A percentile compares a stretch with the other conserved stretches of the same genome.
These are phyloP conservation scores for Cokeromyces recurvatus DNA, from an alignment of 371 early-diverging fungal species.

Conservation along the genomic window DNA sequence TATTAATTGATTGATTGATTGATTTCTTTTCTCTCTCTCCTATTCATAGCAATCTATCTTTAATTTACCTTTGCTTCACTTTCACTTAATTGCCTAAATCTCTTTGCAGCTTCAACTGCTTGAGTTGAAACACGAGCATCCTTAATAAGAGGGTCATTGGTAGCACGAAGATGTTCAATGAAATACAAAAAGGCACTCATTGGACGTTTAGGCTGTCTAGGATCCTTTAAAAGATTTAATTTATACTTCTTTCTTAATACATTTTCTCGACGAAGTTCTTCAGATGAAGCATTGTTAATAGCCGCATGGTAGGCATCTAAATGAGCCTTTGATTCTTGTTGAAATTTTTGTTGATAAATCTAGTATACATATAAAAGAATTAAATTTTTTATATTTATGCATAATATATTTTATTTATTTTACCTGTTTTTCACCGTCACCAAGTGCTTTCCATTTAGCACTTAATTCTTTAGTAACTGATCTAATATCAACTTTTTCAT, in stretches of 20 bases:
- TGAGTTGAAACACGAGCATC: neutral
- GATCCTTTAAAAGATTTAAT: constrained; percentile 50
- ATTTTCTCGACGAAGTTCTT: constrained; percentile 49
- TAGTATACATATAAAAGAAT: too few species aligned
- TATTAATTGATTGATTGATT: neutral
- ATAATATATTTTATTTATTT: too few species aligned
- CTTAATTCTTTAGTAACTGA: constrained; percentile 18
- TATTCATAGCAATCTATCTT: too few species aligned
- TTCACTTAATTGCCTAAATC: constrained; percentile 2
- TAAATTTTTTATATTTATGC: neutral
- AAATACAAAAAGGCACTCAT: constrained; percentile 40
- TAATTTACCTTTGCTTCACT: constrained; percentile 1
- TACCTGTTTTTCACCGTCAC: constrained; percentile 36
- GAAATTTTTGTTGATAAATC: constrained; percentile 30
- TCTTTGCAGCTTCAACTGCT: constrained; percentile 1
- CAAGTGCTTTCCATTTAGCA: constrained; percentile 21
- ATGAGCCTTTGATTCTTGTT: constrained; percentile 22
- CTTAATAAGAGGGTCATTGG: neutral
- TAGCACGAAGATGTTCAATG: constrained; percentile 15
- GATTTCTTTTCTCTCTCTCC: neutral
- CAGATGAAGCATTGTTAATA: constrained; percentile 41
- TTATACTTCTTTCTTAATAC: constrained; percentile 42
- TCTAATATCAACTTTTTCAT: constrained; percentile 25
- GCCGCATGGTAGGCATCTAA: constrained; percentile 26
- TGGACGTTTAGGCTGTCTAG: constrained; percentile 59